Evolutionary conservation across 371 early-diverging fungal species (phyloP), one percentile per base, ranked within the genome.

Genomic region (Amoeboaphelidium protococcarum): DNA sequence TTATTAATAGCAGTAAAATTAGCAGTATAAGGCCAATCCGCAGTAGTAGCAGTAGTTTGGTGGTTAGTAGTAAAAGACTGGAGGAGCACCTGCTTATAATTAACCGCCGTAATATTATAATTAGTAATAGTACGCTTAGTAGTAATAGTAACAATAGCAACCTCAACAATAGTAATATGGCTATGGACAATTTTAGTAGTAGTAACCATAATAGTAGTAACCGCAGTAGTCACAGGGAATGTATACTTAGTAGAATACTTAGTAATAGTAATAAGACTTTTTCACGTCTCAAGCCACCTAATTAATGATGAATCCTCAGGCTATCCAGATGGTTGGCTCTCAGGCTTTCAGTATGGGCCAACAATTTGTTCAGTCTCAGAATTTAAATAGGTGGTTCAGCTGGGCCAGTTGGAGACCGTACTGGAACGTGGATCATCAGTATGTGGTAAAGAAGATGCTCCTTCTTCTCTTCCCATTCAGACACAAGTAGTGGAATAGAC

Each of bases 361-460:
- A 3, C 43, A 20, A 22, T 6, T 2, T 40, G 6, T 45, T 13
- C 49, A 49, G 25, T 43, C 6, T 25, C 2, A 23, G 23, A 23
- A 16, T 16, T 12, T 48, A 50, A 25, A 52, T 48, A 56, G 58
- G 1, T 87, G 76, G 64, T 67, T 94, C 26, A 81, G 82, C 57
- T 67, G 88, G 57, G 70, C 74, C 20, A 74, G 72, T 49, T 63
- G 95, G 42, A 80, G 83, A 63, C 79, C 78, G 50, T 97, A 95
- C 64, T 98, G 95, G 58, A 83, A 91, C 54, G 91, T 98, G 44
- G 82, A 78, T 58, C 94, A 95, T 62, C 60, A 71, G 21, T 95
- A 91, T 55, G 89, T 98, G 16, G 56, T 85, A 25, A 71, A 68
- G 48, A 98, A 98, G 63, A 60, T 94, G 3, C 62, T 67, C 23